A percentile compares a stretch with the other conserved stretches of the same genome.
These are phyloP conservation scores for Ganoderma lucidum DNA, from an alignment of 1,284 basidiomycete species.

Conservation along the genomic window DNA sequence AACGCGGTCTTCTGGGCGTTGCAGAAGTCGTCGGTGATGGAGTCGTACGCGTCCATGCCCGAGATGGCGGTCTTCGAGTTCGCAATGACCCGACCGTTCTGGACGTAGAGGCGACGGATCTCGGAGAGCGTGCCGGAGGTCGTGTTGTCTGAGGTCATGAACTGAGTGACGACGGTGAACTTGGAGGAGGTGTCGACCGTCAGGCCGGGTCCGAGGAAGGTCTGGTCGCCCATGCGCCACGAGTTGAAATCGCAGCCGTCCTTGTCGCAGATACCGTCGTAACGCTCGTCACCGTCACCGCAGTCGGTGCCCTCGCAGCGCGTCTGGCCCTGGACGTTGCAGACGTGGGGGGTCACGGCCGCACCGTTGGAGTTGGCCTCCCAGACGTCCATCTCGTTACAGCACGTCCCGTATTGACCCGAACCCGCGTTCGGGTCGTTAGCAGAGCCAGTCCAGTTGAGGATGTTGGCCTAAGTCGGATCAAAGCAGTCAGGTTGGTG, in stretches of 20 bases:
- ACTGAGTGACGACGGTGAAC: constrained; percentile 57
- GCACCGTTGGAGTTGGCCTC: constrained; percentile 58
- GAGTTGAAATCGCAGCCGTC: constrained; percentile 67
- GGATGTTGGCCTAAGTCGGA: constrained; percentile 50
- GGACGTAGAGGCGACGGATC: constrained; percentile 63
- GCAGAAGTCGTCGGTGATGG: constrained; percentile 50
- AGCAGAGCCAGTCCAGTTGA: constrained; percentile 49
- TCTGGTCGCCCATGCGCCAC: constrained; percentile 57
- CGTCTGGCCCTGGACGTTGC: constrained; percentile 49
- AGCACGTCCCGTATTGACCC: constrained; percentile 57
- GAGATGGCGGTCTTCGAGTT: constrained; percentile 56
- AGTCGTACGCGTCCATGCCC: constrained; percentile 47
- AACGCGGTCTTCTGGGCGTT: constrained; percentile 48
- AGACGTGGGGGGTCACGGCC: constrained; percentile 58
- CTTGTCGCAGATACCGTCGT: constrained; percentile 56
- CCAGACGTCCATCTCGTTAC: constrained; percentile 66
- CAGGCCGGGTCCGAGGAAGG: constrained; percentile 54
- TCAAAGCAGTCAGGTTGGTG: constrained; percentile 11
- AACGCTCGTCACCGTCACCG: constrained; percentile 47
- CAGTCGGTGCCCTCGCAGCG: constrained; percentile 51
- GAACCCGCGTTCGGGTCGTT: constrained; percentile 54
- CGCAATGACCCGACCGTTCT: constrained; percentile 57
- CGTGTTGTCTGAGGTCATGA: constrained; percentile 56
- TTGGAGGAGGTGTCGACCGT: constrained; percentile 56
- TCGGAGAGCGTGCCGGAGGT: constrained; percentile 53